Evolutionary conservation across 2,329 filamentous ascomycete species (phyloP).

Genomic region (Aureobasidium sp.): DNA sequence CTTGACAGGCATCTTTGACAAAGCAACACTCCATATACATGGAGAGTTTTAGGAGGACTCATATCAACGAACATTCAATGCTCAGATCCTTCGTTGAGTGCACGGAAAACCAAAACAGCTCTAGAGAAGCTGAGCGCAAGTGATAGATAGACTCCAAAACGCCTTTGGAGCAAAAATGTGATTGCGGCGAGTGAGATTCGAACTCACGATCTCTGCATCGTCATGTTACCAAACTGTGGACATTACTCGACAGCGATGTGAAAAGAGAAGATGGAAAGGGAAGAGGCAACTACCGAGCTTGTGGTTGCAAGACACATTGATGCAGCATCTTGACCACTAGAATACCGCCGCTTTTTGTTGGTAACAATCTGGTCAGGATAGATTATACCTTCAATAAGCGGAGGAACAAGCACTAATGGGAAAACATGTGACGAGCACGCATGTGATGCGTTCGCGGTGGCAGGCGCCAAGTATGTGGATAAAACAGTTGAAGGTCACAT

Average conservation of each 20-base stretch:
- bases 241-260: no score
- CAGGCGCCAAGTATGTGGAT: no score
- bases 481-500: no score
- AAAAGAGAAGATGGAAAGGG: not conserved
- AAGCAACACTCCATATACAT: no score
- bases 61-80: no score
- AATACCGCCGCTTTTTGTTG: not conserved
- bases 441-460: no score
- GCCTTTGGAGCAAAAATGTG: not conserved
- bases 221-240: not conserved
- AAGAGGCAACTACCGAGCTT: not conserved
- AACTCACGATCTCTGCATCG: not conserved
- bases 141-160: not conserved
- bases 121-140: not conserved
- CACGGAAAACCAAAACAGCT: no score
- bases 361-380: not conserved
- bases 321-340: not conserved
- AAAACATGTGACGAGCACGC: no score
- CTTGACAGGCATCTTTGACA: no score
- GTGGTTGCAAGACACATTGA: not conserved
- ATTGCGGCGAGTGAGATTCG: not conserved
- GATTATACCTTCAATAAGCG: not conserved
- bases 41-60: no score
- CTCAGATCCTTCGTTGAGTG: no score
- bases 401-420: no score